These are phyloP conservation scores for Coemansia sp. DNA, from an alignment of 192 early-diverging fungal species.

Conservation along the genomic window DNA sequence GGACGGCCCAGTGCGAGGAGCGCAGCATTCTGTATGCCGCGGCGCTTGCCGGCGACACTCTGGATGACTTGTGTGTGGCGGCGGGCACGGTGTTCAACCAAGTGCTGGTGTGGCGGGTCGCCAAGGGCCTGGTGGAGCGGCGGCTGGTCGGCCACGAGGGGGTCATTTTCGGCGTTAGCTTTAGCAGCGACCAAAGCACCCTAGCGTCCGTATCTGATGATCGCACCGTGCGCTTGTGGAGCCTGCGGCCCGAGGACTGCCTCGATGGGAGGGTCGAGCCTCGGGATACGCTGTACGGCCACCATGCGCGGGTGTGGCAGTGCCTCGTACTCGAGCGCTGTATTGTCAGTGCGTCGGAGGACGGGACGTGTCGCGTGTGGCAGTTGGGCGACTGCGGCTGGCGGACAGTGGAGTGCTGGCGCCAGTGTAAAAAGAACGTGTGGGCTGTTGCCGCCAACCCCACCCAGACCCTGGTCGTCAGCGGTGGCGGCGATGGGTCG, in stretches of 20 bases:
- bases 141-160: constrained; percentile 51
- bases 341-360: constrained; percentile 72
- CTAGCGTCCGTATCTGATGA: constrained; percentile 80
- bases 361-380: constrained; percentile 82
- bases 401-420: constrained; percentile 4
- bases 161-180: constrained; percentile 74
- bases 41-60: constrained; percentile 61
- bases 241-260: not conserved
- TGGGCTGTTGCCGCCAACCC: constrained; percentile 75
- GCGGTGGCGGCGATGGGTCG: constrained; percentile 80
- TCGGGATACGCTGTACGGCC: constrained; percentile 60
- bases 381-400: not conserved
- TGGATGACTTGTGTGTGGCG: constrained; percentile 56
- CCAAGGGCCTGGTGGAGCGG: not conserved
- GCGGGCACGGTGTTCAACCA: constrained; percentile 86
- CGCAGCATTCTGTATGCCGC: constrained; percentile 76
- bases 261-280: not conserved
- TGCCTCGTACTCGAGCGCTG: constrained; percentile 59
- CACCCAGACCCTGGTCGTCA: constrained; percentile 55
- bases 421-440: constrained; percentile 72
- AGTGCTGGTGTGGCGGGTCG: constrained; percentile 51
- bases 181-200: constrained; percentile 58
- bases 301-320: constrained; percentile 79
- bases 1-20: constrained; percentile 60
- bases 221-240: constrained; percentile 77